Percentiles rank a stretch among this genome's conserved stretches.
phyloP scores from a whole-genome alignment of 768 basidiomycete species.

The Phylloporus sp. region DNA sequence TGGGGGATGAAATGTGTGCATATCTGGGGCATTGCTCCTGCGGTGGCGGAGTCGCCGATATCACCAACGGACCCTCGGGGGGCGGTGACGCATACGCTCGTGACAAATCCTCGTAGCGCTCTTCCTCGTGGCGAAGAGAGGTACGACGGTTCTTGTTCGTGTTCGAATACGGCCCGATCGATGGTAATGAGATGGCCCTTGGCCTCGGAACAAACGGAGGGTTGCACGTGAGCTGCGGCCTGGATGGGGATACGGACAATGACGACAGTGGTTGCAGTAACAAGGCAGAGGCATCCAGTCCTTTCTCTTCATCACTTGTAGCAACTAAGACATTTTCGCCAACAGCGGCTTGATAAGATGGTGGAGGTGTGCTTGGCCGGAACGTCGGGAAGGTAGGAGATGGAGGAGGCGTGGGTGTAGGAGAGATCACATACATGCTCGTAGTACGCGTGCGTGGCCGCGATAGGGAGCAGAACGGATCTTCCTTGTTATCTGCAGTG shows the following conservation, averaged over 20 bases:
- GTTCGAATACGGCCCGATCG: background rate
- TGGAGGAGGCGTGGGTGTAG: slow-evolving; percentile 3
- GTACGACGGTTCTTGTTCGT: slow-evolving; percentile 12
- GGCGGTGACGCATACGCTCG: slow-evolving; percentile 29
- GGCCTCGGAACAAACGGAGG: slow-evolving; percentile 15
- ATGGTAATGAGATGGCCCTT: slow-evolving; percentile 27
- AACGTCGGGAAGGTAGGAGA: slow-evolving; percentile 19
- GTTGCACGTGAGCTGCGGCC: slow-evolving; percentile 10
- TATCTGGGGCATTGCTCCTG: slow-evolving; percentile 28
- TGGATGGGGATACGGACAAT: slow-evolving; percentile 11
- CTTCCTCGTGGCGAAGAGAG: slow-evolving; percentile 16
- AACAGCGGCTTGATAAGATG: slow-evolving; percentile 18
- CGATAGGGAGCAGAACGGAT: slow-evolving; percentile 23
- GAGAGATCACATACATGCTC: slow-evolving; percentile 23
- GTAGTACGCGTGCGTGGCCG: slow-evolving; percentile 26
- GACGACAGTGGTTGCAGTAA: slow-evolving; percentile 28
- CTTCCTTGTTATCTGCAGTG: slow-evolving; percentile 19
- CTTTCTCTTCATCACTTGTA: slow-evolving; percentile 1
- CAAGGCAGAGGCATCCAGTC: slow-evolving; percentile 23
- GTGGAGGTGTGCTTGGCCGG: slow-evolving; percentile 25
- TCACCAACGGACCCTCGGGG: slow-evolving; percentile 23
- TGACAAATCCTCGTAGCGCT: slow-evolving; percentile 27
- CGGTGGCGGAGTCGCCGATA: slow-evolving; percentile 14
- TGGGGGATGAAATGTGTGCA: slow-evolving; percentile 23
- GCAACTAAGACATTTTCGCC: background rate